Base-by-base conservation (phyloP, 1,139 yeast species). In the Protomyces inundatus region DNA sequence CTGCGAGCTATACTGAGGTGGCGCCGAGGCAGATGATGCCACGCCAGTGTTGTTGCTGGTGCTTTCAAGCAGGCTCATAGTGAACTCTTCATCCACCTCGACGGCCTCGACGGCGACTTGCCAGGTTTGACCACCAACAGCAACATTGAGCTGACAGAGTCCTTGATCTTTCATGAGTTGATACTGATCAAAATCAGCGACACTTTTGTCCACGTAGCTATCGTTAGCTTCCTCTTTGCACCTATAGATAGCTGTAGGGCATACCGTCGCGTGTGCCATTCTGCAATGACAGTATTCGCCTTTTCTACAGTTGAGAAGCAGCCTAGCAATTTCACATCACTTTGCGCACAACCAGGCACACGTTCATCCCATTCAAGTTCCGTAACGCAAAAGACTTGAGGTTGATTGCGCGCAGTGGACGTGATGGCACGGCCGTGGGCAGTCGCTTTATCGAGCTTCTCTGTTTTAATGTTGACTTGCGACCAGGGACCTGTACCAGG, bases 161-260 rank as follows among this genome's bases (percentile, higher is more conserved):
- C 62, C 62, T 33, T 58, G 51, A 32, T 48, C 51, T 42, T 58
- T 58, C 23, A 55, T 39, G 3, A 58, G 36, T 37, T 52, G 53
- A 36, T 58, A 58, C 16, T 46, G 45, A n/a, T 58, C 62, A 52
- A 58, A 58, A 4, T 58, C 62, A 3, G 52, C 62, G 9, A 53
- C 42, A 10, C 51, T 55, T 32, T 40, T 50, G 12, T 39, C 39
- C 7, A 58, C 62, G 45, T 58, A 58, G 14, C 62, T 58, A 12
- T 9, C 10, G 45, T 54, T 37, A 54, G 40, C 32, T 42, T 42
- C 10, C 4, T 5, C 48, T 23, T 23, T 23, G 23, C 23, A 2
- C 23, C 23, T 23, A 23, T 23, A 42, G 23, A 9, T 3, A 42
- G 7, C 16, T 6, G 3, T 23, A 10, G 32, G 1, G 12, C 32